Conservation (phyloP, 2,329 filamentous ascomycete species). For the Ascochyta fabae region DNA sequence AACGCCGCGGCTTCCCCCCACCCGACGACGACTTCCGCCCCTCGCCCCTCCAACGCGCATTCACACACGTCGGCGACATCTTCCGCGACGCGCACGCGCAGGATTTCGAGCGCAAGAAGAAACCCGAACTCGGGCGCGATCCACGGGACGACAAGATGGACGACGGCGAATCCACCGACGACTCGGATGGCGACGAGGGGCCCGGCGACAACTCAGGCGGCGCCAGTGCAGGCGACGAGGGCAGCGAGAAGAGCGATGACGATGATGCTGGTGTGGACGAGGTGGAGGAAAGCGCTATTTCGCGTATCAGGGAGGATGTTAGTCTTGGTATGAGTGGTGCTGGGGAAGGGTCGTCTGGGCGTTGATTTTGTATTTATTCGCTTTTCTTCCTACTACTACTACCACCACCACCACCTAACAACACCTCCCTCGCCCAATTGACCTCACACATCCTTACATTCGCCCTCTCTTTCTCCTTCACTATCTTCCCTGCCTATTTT, state of each 20-base stretch:
- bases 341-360: neutral
- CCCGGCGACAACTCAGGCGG: conserved; percentile 36
- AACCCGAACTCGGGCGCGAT: conserved; percentile 52
- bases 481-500: too few species aligned
- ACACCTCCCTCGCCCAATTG: too few species aligned
- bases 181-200: conserved; percentile 30
- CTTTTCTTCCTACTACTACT: too few species aligned
- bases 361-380: neutral
- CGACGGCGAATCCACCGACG: conserved; percentile 36
- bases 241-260: conserved; percentile 1
- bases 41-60: conserved; percentile 49
- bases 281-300: conserved; percentile 10
- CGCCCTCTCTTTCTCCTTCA: too few species aligned
- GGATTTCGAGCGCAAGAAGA: conserved; percentile 85
- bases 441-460: too few species aligned
- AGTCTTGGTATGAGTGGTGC: conserved; percentile 3
- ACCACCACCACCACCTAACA: too few species aligned
- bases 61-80: conserved; percentile 67
- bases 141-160: conserved; percentile 42
- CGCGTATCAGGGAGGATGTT: conserved; percentile 14
- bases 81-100: conserved; percentile 85
- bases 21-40: conserved; percentile 25
- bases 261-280: conserved; percentile 4
- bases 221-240: conserved; percentile 30
- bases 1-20: conserved; percentile 25